Evolutionary conservation across 352 stramenopile species (phyloP), one percentile per base, ranked within the genome.

Genomic region (Globisporangium canariense): DNA sequence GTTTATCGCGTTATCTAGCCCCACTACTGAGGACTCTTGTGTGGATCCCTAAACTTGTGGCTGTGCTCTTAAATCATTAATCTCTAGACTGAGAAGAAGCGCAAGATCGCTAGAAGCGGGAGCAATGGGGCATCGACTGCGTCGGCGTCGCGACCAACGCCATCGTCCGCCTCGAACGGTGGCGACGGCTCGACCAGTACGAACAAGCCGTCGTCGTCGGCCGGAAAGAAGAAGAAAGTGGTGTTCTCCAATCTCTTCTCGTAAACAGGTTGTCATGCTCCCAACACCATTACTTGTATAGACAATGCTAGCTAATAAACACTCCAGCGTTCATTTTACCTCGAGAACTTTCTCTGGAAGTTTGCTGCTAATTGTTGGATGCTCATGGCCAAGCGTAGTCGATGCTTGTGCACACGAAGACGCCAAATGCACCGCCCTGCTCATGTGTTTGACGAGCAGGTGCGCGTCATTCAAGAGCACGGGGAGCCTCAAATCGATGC

Each of bases 211-310:
- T 50, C 60, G 2, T 59, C 68, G 16, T 50, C 60, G 2, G 54
- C 68, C 4, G 67, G 66, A 45, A 85, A 83, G 69, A 93, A 93
- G 76, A 91, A 89, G 66, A 92, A 92, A 70, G 84, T 93, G 14
- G 81, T 91, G 53, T 93, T 89, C 62, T 86, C 77, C 0, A 91
- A 85, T 65, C 50, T 93, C 52, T 93, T 93, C 59, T 87, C 68
- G 60, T 83, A 58, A 75, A 52, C 16, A 38, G 28, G 4, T 28
- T 60, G n/a, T 16, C 18, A 38, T 47, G 11, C 41, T 20, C 45
- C 18, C 28, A 28, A 25, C 34, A 40, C 34, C 11, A 40, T 10
- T 38, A 38, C 34, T 38, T 57, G 34, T 57, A 56, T 56, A 56
- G 50, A 56, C 50, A 40, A 56, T 14, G 34, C 34, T 40, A 40